Conservation (phyloP, 257 asterid species). For the Haberlea rhodopensis region DNA sequence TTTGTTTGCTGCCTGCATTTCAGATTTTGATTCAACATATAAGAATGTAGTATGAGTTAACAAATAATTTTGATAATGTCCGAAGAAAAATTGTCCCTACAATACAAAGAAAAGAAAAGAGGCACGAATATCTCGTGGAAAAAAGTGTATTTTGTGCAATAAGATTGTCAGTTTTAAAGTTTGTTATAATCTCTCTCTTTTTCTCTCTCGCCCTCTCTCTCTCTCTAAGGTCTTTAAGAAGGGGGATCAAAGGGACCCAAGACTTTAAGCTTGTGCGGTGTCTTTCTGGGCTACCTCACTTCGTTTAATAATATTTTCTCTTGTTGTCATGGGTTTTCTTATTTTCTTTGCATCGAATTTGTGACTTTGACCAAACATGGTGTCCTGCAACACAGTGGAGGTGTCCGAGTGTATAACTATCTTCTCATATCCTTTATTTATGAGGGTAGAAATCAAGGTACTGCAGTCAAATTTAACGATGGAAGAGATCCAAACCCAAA, state of each 20-base stretch:
- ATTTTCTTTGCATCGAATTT: not conserved
- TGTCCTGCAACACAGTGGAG: constrained; percentile 6
- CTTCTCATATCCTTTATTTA: constrained; percentile 14
- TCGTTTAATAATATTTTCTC: not conserved
- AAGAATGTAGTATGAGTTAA: not conserved
- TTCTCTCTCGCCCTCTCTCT: too few species aligned
- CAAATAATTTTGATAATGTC: too few species aligned
- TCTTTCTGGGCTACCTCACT: too few species aligned
- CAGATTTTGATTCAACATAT: not conserved
- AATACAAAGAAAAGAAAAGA: not conserved
- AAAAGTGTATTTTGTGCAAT: not conserved
- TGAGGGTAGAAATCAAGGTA: constrained; percentile 66
- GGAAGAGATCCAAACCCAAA: constrained; percentile 61
- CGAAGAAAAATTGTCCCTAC: too few species aligned
- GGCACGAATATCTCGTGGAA: not conserved
- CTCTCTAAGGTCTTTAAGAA: too few species aligned
- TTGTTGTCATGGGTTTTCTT: not conserved
- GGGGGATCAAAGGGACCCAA: too few species aligned
- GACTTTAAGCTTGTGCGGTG: too few species aligned
- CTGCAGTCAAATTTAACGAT: constrained; percentile 80
- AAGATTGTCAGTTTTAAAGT: not conserved
- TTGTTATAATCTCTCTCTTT: not conserved
- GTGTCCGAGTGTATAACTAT: constrained; percentile 15
- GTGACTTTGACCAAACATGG: not conserved
- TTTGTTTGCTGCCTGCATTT: constrained; percentile 11